Evolutionary conservation across 139 green algal species (phyloP), one percentile per base, ranked within the genome.

Genomic region (Diplosphaera chodatii): DNA sequence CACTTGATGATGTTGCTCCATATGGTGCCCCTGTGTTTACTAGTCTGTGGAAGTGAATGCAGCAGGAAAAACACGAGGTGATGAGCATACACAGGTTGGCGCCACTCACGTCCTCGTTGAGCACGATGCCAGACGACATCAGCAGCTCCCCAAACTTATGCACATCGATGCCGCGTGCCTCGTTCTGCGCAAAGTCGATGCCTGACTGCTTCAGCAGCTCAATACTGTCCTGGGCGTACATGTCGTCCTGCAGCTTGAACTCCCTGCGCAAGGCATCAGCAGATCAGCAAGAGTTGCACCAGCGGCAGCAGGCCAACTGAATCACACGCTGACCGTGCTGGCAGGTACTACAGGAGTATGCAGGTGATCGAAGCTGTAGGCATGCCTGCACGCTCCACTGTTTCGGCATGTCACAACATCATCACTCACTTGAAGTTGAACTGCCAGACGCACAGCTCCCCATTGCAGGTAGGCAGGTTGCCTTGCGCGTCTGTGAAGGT

Each of bases 161-260:
- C 62, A 97, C 87, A 64, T 99, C 91, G 68, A 99, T 97, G 31
- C 96, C 96, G 0, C 84, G 81, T 6, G 85, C 66, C 77, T 96
- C 84, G 66, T 94, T 92, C 64, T 82, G 77, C 5, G 91, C 83
- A 80, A 99, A 99, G 76, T 99, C 92, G 71, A 99, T 99, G 69
- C 96, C 96, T 15, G 82, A 93, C 69, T 96, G 74, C 76, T 91
- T 96, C 31, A 99, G 83, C 56, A 99, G 82, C 83, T 99, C 94
- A 37, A 99, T 99, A 41, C 84, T 94, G 78, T 99, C 94, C 72
- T 93, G 85, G 0, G 94, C 95, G 68, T 97, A 99, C 74, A 99
- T 91, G 78, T 99, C 95, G 21, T 98, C 92, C 1, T 73, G 74
- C 1, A 98, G 74, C 55, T 80, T 78, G 73, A 99, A 99, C 80